Evolutionary conservation across 805 yeast species (phyloP).

Genomic region (Scheffersomyces ergatensis): DNA sequence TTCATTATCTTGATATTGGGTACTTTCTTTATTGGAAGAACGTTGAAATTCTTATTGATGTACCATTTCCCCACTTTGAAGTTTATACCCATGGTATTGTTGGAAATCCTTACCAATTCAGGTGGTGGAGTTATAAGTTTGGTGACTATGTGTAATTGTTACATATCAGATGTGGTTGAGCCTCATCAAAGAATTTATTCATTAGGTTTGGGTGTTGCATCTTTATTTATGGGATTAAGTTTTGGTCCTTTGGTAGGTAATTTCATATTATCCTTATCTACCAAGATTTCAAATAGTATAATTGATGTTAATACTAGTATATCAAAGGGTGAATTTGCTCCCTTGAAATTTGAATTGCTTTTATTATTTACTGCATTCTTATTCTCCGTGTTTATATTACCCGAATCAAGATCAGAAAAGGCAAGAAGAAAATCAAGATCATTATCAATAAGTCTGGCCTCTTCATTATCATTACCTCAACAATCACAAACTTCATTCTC

Average conservation of each 20-base stretch:
- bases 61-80: slow-evolving; percentile 23
- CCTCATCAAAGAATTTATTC: slow-evolving; percentile 55
- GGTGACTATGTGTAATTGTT: slow-evolving; percentile 61
- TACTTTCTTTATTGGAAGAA: slow-evolving; percentile 18
- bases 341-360: slow-evolving; percentile 30
- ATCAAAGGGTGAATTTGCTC: slow-evolving; percentile 25
- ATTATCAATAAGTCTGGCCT: slow-evolving; percentile 21
- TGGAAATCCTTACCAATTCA: slow-evolving; percentile 44
- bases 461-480: slow-evolving; percentile 8
- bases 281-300: slow-evolving; percentile 3
- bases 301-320: slow-evolving; percentile 7
- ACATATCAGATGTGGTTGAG: slow-evolving; percentile 71
- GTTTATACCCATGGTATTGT: slow-evolving; percentile 36
- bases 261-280: slow-evolving; percentile 11
- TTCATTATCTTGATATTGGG: slow-evolving; percentile 19
- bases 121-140: slow-evolving; percentile 66
- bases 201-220: slow-evolving; percentile 59
- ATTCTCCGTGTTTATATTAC: slow-evolving; percentile 36
- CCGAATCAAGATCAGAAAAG: slow-evolving; percentile 62
- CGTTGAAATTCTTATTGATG: slow-evolving; percentile 22
- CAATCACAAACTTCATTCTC: neutral
- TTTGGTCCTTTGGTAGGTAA: slow-evolving; percentile 65
- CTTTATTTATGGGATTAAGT: slow-evolving; percentile 58
- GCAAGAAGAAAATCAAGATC: slow-evolving; percentile 54
- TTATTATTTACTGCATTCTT: slow-evolving; percentile 28